Percentiles rank a stretch among this genome's conserved stretches.
Evolutionary conservation across 1,284 basidiomycete species (phyloP).

Genomic region (Moesziomyces globuligerus): DNA sequence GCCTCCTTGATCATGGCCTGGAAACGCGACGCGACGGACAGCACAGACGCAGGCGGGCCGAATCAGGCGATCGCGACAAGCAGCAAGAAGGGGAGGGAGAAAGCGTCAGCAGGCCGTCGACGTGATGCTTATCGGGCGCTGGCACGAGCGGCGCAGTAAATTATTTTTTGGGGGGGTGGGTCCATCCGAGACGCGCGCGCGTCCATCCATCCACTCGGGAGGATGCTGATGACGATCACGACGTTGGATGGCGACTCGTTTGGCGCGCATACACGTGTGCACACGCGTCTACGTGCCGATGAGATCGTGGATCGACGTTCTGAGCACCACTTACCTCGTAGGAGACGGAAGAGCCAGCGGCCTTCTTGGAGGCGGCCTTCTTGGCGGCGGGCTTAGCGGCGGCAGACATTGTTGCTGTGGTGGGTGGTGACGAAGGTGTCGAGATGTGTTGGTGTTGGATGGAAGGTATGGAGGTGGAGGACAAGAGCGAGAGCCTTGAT

Average conservation of each 20-base stretch:
- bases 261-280: slow-evolving; percentile 11
- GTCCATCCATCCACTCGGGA: slow-evolving; percentile 23
- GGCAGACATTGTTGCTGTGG: slow-evolving; percentile 46
- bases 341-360: slow-evolving; percentile 43
- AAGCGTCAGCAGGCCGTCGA: slow-evolving; percentile 16
- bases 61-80: slow-evolving; percentile 7
- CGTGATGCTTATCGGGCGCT: slow-evolving; percentile 3
- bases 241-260: background rate
- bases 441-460: slow-evolving; percentile 26
- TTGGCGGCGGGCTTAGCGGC: slow-evolving; percentile 53
- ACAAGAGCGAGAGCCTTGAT: slow-evolving; percentile 18
- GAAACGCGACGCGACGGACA: slow-evolving; percentile 33
- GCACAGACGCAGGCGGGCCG: background rate
- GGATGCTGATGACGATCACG: slow-evolving; percentile 7
- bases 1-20: slow-evolving; percentile 74
- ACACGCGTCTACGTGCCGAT: background rate
- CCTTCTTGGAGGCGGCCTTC: slow-evolving; percentile 59
- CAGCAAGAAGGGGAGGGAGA: background rate
- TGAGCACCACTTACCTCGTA: slow-evolving; percentile 49
- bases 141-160: slow-evolving; percentile 8
- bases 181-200: slow-evolving; percentile 17
- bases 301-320: background rate
- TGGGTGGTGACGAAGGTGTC: slow-evolving; percentile 28
- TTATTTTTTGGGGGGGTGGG: slow-evolving; percentile 12
- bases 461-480: slow-evolving; percentile 17